Base-by-base conservation (phyloP, 192 early-diverging fungal genomes). In the Umbelopsis sp. region DNA sequence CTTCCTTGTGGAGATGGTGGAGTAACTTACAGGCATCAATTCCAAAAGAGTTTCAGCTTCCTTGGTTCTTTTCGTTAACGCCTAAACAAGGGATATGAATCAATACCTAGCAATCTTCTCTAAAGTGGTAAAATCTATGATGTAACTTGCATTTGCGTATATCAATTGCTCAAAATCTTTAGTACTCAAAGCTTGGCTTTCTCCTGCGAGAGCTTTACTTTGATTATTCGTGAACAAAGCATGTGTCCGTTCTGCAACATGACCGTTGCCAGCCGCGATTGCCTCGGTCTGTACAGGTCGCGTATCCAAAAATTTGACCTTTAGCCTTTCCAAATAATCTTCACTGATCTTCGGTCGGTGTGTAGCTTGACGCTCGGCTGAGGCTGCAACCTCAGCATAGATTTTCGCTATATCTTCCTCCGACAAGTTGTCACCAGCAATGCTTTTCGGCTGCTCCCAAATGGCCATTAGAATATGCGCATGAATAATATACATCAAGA, bases 41-140 rank as follows among this genome's bases (percentile, higher is more conserved):
- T 90, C 81, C 55, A 90, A 86, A 13, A 89, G 88, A 53, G 77
- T 78, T 65, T 89, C 85, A 1, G 93, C 93, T 70, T 91, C 87
- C 0, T 72, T 80, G 4, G 82, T 80, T 16, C 88, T 76, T 33
- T 81, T 78, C 3, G 85, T 78, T 21, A 90, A 47, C n/a, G 87
- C 85, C 75, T 77, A 65, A 6, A 12, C 41, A 53, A 53, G 48
- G 2, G 13, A 30, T 30, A 30, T 35, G 10, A 12, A 0, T 30
- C 11, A 27, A 16, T 16, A 22, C 10, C 30, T 30, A 13, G 27
- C 21, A 41, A 20, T 12, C 4, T 5, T 45, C 22, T 20, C 4
- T 16, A 7, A 27, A 33, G 23, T 9, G 21, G 11, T 5, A 64
- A 6, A 15, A 3, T 46, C 12, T 7, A 2, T 48, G n/a, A 16